A percentile compares a stretch with the other conserved stretches of the same genome.
Conservation (phyloP, 371 early-diverging fungal species). For the Gilbertella persicaria region DNA sequence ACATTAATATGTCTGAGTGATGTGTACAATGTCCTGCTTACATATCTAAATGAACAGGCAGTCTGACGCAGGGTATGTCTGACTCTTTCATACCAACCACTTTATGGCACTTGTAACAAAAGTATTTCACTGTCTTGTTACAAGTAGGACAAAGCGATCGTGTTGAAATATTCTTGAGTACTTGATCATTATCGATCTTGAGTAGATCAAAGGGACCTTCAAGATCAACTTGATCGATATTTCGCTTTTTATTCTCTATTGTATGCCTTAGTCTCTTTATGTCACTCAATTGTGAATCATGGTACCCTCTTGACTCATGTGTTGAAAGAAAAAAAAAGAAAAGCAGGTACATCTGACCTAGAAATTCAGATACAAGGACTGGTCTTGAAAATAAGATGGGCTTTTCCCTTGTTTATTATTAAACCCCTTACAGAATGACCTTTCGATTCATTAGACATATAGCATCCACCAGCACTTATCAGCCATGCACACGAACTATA, state of each 20-base stretch:
- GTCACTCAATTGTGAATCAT: neutral
- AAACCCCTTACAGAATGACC: no score
- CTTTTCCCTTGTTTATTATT: neutral
- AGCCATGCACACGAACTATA: no score
- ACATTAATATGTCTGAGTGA: no score
- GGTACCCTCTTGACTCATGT: conserved; percentile 16
- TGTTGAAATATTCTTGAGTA: conserved; percentile 33
- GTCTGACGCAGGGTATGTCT: conserved; percentile 61
- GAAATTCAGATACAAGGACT: neutral
- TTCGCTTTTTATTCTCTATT: conserved; percentile 16
- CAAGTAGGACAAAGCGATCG: conserved; percentile 62
- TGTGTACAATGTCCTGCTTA: conserved; percentile 31
- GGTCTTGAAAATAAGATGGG: neutral
- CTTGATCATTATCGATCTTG: conserved; percentile 39
- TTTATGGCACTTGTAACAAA: conserved; percentile 72
- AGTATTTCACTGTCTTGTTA: conserved; percentile 69
- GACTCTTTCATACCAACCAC: conserved; percentile 55
- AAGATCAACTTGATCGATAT: conserved; percentile 8
- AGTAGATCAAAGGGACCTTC: conserved; percentile 33
- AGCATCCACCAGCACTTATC: no score
- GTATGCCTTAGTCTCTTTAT: neutral
- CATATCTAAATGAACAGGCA: conserved; percentile 83
- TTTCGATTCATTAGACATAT: no score
- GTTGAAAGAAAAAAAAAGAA: conserved; percentile 2
- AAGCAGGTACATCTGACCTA: no score